Base-by-base conservation (phyloP, 2,329 filamentous ascomycete species). In the Nannizzia gypsea region DNA sequence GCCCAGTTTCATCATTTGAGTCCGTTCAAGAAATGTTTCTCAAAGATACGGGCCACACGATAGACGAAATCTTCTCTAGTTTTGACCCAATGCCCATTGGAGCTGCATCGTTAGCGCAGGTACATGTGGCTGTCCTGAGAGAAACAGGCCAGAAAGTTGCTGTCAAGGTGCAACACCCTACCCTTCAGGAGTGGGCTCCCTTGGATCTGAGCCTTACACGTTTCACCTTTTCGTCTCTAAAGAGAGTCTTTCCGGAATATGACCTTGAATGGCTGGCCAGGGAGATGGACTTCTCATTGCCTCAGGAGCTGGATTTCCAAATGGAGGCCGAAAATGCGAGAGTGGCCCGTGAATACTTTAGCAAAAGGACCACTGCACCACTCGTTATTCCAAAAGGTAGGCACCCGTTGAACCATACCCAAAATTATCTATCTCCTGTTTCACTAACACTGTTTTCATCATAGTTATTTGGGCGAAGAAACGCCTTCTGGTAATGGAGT, bases 141-240 rank as follows among this genome's bases (percentile, higher is more conserved):
- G 89, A 87, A 63, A 89, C 84, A 0, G 89, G 89, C 4, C 87
- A 90, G 72, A 86, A 85, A 68, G 93, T 99, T 8, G 93, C 93
- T 0, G 93, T 99, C 67, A 99, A 99, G 74, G 87, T 99, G 9
- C 93, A 99, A 71, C 93, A 99, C 74, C 93, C 93, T 1, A 81
- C 83, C 3, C 77, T 99, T 59, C 88, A 90, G 63, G 87, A 95
- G 73, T 99, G 90, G 89, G 87, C 90, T 15, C 88, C 85, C 26
- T 79, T 99, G 9, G 93, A 99, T 72, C 80, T 97, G 65, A 84
- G 86, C 1, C 78, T 99, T 63, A 99, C 93, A 3, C 79, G 83
- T 40, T 95, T 93, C 68, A 95, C 91, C 0, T 99, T 99, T 73
- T 84, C 86, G 9, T 93, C 87, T 0, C 77, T 99, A 62, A 96